phyloP scores from a whole-genome alignment of 192 early-diverging fungal genomes.

The Linnemannia zychae region DNA sequence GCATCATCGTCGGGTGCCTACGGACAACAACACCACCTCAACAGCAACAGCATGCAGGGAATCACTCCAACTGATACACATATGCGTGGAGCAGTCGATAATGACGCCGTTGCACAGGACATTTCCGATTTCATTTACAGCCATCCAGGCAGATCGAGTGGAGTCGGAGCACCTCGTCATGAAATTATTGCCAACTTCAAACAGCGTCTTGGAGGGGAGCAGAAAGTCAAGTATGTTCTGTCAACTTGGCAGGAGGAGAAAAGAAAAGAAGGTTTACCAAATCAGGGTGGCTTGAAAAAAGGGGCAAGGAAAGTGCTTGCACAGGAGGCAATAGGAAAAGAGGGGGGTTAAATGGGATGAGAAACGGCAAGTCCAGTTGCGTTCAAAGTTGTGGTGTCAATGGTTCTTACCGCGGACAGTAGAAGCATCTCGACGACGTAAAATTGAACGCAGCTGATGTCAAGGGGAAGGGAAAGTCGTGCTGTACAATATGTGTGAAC shows the following conservation, averaged over 20 bases:
- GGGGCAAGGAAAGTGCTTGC: not conserved
- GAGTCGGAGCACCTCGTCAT: slow-evolving; percentile 23
- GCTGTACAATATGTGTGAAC: not conserved
- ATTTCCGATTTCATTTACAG: slow-evolving; percentile 15
- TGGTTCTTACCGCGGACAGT: not conserved
- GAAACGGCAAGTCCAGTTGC: not conserved
- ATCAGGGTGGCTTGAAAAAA: not conserved
- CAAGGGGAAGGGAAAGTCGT: too few relatives aligned
- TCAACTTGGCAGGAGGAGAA: slow-evolving; percentile 20
- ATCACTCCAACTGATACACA: not conserved
- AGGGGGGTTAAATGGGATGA: not conserved
- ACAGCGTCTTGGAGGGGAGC: slow-evolving; percentile 59
- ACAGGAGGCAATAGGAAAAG: too few relatives aligned
- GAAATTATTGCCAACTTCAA: slow-evolving; percentile 31
- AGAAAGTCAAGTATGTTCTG: slow-evolving; percentile 33
- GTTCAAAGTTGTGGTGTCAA: not conserved
- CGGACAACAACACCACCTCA: not conserved
- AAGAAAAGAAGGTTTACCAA: too few relatives aligned
- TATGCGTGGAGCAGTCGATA: not conserved
- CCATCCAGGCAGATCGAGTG: not conserved
- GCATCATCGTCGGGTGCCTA: not conserved
- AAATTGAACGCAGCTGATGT: not conserved
- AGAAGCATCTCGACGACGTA: not conserved
- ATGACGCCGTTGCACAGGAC: slow-evolving; percentile 1
- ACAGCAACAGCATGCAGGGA: not conserved